phyloP scores from a whole-genome alignment of 345 rosid species.

The Salix purpurea region DNA sequence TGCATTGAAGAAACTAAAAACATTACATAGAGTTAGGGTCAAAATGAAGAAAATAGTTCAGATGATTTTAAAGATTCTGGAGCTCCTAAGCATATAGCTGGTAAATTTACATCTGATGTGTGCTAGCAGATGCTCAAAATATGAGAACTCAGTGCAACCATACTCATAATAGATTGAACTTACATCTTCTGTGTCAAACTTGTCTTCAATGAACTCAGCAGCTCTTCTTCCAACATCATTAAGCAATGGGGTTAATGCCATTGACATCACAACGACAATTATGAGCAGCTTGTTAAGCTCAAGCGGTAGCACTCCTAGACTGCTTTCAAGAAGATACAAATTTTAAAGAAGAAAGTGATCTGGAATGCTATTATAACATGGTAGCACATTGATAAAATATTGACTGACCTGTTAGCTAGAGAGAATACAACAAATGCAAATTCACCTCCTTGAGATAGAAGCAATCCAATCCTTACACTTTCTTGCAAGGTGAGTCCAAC shows the following conservation, averaged over 20 bases:
- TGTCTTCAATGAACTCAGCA: slow-evolving; percentile 64
- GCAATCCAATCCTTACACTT: slow-evolving; percentile 87
- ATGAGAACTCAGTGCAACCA: background rate
- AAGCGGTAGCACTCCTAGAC: slow-evolving; percentile 95
- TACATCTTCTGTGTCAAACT: slow-evolving; percentile 47
- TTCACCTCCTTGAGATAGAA: slow-evolving; percentile 97
- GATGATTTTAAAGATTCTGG: background rate
- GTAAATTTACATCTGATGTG: background rate
- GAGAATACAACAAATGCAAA: slow-evolving; percentile 94
- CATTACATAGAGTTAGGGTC: background rate
- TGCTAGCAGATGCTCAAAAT: background rate
- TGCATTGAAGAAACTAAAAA: background rate
- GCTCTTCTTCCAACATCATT: slow-evolving; percentile 82
- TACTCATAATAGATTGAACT: slow-evolving; percentile 2
- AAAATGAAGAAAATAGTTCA: too few relatives aligned
- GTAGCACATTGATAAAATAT: slow-evolving; percentile 7
- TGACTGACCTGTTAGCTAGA: slow-evolving; percentile 75
- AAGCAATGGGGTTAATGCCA: slow-evolving; percentile 93
- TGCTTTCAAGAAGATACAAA: slow-evolving; percentile 25
- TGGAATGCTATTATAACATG: slow-evolving; percentile 9
- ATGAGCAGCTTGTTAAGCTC: slow-evolving; percentile 97
- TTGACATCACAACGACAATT: slow-evolving; percentile 88
- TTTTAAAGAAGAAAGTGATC: slow-evolving; percentile 10
- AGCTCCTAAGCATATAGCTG: background rate
- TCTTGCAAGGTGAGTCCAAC: slow-evolving; percentile 87